Evolutionary conservation across 371 early-diverging fungal genomes (phyloP).

Genomic region (Saksenaea oblongispora): DNA sequence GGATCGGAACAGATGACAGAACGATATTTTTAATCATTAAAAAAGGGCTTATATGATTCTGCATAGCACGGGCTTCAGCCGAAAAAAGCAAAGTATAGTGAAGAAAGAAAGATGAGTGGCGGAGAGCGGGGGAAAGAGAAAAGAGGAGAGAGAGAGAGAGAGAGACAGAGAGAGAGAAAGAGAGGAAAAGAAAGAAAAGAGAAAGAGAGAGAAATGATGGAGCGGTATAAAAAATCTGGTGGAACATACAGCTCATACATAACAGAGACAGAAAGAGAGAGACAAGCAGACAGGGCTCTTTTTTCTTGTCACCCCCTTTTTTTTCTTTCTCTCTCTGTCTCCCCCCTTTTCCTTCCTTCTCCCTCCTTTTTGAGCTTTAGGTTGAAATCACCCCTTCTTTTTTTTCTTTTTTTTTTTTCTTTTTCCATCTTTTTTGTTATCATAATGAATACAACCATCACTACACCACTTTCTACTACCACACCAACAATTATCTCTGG

Average conservation of each 20-base stretch:
- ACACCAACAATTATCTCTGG: background rate
- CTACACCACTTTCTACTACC: background rate
- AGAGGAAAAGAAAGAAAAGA: no score
- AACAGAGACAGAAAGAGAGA: constrained; percentile 5
- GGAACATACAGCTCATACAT: background rate
- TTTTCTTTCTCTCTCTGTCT: constrained; percentile 6
- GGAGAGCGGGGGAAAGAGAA: background rate
- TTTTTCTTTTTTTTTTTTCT: constrained; percentile 10
- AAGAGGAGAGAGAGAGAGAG: constrained; percentile 15
- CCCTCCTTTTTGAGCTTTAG: background rate
- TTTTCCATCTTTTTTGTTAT: background rate
- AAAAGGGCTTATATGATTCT: background rate
- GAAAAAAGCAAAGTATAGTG: constrained; percentile 17
- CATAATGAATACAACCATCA: constrained; percentile 3
- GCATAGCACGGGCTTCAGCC: constrained; percentile 24
- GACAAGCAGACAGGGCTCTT: no score
- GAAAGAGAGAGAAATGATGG: constrained; percentile 29
- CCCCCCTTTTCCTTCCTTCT: constrained; percentile 2
- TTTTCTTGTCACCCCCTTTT: constrained; percentile 5
- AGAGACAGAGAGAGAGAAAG: constrained; percentile 10
- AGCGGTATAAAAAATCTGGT: no score
- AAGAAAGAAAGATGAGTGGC: constrained; percentile 6
- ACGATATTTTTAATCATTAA: no score
- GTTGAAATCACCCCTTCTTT: constrained; percentile 3
- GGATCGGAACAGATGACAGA: no score